Evolutionary conservation across 495 filamentous ascomycete species (phyloP), one percentile per base, ranked within the genome.

Genomic region (Penicillium dipodomyicola): DNA sequence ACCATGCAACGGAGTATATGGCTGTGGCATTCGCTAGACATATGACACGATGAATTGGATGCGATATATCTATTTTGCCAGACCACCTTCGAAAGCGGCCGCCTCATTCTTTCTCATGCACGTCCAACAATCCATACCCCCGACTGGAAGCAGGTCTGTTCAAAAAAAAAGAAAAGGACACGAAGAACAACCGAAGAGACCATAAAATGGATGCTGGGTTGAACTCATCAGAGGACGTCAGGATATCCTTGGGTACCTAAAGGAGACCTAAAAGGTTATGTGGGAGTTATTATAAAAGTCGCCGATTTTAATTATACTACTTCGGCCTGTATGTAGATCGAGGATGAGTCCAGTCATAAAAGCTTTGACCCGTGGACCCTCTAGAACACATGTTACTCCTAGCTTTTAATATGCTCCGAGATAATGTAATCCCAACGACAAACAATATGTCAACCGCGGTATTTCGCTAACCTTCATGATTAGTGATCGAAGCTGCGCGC

Each of bases 1-100:
- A 27, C 20, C 33, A 55, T 55, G 29, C 30, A 12, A 35, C 42
- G 3, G 53, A 48, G 43, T 55, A 47, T 40, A 46, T 48, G 22
- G 42, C 42, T 47, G 30, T 55, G 14, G 53, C 43, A 4, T 39
- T 37, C 37, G 29, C 42, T 30, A 32, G 23, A 15, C 40, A 30
- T 22, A 32, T 35, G 9, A 5, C 5, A 33, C 5, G 19, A 7
- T 35, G 41, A 19, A 54, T 10, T 39, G 22, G 20, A 27, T 29
- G 12, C 5, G 10, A 40, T 20, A 4, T 17, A 15, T 8, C 2
- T 6, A 32, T 25, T 45, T 7, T 14, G 42, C 6, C 0, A 25
- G 14, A 12, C 4, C 22, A 14, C 7, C 5, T 12, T 5, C 1
- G 20, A 19, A 15, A 14, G 22, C 10, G 11, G 11, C 3, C 17